Evolutionary conservation across 495 filamentous ascomycete genomes (phyloP).

Genomic region (Massariosphaeria phaeospora): DNA sequence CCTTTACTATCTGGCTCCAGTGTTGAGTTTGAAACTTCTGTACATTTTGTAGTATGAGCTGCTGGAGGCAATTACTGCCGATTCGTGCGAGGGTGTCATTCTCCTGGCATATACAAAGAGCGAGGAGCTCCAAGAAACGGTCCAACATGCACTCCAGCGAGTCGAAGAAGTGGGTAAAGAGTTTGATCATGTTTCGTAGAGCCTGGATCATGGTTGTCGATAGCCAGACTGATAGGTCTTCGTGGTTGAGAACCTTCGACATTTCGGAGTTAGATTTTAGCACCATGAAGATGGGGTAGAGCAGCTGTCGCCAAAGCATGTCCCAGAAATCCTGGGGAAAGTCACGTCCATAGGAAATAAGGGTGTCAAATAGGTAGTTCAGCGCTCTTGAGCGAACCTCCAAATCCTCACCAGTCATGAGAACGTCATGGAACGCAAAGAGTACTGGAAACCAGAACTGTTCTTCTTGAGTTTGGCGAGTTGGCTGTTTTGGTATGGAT

Average conservation of each 20-base stretch:
- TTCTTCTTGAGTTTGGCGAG: conserved; percentile 74
- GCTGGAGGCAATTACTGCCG: conserved; percentile 94
- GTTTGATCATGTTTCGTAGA: conserved; percentile 91
- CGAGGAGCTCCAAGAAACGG: conserved; percentile 84
- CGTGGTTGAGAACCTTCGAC: conserved; percentile 85
- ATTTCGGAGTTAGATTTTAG: conserved; percentile 93
- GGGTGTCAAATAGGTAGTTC: conserved; percentile 90
- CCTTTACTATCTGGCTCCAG: conserved; percentile 88
- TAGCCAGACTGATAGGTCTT: conserved; percentile 97
- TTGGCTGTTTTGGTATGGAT: conserved; percentile 49
- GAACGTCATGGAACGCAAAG: conserved; percentile 95
- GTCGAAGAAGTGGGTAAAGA: conserved; percentile 98
- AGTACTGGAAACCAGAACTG: conserved; percentile 98
- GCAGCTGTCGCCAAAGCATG: conserved; percentile 90
- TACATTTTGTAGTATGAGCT: conserved; percentile 92
- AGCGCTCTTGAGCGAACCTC: conserved; percentile 87
- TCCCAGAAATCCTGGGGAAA: conserved; percentile 98
- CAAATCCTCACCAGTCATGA: conserved; percentile 99
- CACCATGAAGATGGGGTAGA: conserved; percentile 98
- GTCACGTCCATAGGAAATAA: conserved; percentile 82
- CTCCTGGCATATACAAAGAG: conserved; percentile 96
- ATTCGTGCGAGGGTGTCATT: conserved; percentile 98
- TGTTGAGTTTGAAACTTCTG: conserved; percentile 80
- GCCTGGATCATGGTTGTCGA: conserved; percentile 99
- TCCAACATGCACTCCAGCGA: conserved; percentile 94